These are phyloP conservation scores for Hericium alpestre DNA, from an alignment of 768 basidiomycete species.

Conservation along the genomic window DNA sequence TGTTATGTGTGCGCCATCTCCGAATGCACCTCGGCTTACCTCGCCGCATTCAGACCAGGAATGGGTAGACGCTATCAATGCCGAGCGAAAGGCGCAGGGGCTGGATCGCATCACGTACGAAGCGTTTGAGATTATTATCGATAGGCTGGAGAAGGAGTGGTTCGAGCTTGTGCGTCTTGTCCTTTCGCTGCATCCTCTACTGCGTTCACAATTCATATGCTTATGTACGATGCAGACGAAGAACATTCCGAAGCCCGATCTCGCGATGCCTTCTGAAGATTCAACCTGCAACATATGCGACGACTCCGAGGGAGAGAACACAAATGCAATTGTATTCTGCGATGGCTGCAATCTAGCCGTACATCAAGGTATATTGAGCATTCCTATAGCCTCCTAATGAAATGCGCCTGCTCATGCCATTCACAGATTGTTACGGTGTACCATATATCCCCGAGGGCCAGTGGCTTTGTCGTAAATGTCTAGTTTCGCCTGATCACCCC, in stretches of 20 bases:
- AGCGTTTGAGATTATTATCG: constrained; percentile 92
- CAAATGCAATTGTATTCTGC: constrained; percentile 98
- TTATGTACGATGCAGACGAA: constrained; percentile 52
- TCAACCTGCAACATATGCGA: constrained; percentile 96
- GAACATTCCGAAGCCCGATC: constrained; percentile 80
- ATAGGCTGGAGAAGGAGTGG: constrained; percentile 97
- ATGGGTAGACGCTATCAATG: constrained; percentile 84
- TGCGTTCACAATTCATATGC: neutral
- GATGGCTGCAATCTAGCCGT: constrained; percentile 98
- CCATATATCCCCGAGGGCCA: constrained; percentile 99
- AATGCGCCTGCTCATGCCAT: neutral
- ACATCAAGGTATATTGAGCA: constrained; percentile 71
- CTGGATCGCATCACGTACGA: constrained; percentile 69
- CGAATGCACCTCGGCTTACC: neutral
- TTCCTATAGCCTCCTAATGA: neutral
- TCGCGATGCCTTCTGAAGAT: constrained; percentile 86
- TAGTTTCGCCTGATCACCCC: constrained; percentile 91
- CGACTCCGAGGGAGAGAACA: constrained; percentile 96
- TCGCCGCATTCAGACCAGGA: constrained; percentile 59
- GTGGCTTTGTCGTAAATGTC: constrained; percentile 98
- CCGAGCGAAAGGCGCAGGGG: constrained; percentile 69
- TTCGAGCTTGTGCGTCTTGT: constrained; percentile 70
- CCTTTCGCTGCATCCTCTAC: constrained; percentile 1
- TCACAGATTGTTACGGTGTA: constrained; percentile 93
- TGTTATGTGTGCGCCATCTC: constrained; percentile 21